phyloP scores from a whole-genome alignment of 2,329 filamentous ascomycete genomes.

The Colletotrichum sp. region DNA sequence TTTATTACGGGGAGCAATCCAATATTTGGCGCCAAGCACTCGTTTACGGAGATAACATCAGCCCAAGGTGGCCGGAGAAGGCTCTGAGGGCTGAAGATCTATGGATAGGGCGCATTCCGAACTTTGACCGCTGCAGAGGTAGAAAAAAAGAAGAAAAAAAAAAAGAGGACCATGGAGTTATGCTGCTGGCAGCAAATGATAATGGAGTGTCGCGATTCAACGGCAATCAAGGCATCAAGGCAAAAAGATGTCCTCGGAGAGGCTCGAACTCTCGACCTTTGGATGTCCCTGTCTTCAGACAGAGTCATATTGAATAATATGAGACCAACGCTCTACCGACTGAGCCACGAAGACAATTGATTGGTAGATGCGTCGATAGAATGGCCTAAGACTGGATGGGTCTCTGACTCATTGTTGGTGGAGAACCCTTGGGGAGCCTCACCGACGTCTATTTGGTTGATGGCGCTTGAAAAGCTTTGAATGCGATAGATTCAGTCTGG shows the following conservation, averaged over 20 bases:
- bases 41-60: neutral
- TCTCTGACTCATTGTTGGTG: neutral
- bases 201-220: neutral
- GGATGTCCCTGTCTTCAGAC: neutral
- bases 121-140: neutral
- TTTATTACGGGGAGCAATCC: neutral
- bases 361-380: rapidly evolving
- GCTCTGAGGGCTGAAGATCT: neutral
- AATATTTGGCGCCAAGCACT: neutral
- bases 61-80: neutral
- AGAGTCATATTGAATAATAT: constrained; percentile 11
- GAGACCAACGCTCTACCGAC: constrained; percentile 22
- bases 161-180: neutral
- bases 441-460: neutral
- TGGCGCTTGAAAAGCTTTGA: neutral
- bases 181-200: neutral
- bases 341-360: constrained; percentile 12
- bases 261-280: constrained; percentile 22
- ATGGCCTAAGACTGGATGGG: neutral
- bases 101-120: neutral
- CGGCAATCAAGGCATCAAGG: neutral
- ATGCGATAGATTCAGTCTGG: neutral
- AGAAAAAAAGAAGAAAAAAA: neutral
- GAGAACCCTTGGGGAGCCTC: neutral
- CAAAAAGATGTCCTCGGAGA: constrained; percentile 5